Evolutionary conservation across 1,284 basidiomycete species (phyloP).

Genomic region (Boletus hoseneyae): DNA sequence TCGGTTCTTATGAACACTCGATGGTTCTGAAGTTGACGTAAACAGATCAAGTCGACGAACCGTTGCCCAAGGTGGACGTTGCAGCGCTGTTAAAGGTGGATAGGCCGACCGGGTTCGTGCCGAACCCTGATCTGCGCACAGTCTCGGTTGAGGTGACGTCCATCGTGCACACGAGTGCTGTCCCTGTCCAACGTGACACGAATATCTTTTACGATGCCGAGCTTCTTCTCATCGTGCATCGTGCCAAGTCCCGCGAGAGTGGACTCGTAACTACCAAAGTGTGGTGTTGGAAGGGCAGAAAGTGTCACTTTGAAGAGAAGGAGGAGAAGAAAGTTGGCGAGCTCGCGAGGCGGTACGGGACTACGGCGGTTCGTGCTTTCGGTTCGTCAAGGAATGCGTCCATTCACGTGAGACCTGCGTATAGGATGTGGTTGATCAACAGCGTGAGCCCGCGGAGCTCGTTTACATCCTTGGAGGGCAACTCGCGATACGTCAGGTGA

Average conservation of each 20-base stretch:
- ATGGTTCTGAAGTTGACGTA: background rate
- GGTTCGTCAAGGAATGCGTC: background rate
- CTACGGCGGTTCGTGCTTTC: conserved; percentile 43
- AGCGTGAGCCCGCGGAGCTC: conserved; percentile 58
- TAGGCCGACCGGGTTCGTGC: conserved; percentile 22
- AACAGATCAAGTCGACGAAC: conserved; percentile 42
- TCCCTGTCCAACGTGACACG: conserved; percentile 39
- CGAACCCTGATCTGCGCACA: conserved; percentile 43
- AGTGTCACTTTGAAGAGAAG: conserved; percentile 46
- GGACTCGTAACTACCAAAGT: conserved; percentile 67
- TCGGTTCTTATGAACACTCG: background rate
- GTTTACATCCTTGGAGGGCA: conserved; percentile 63
- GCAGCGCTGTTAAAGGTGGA: conserved; percentile 39
- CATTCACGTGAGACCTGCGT: background rate
- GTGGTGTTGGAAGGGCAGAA: conserved; percentile 71
- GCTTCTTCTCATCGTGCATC: conserved; percentile 61
- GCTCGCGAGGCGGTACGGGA: conserved; percentile 67
- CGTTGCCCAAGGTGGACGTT: conserved; percentile 51
- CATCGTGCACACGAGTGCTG: conserved; percentile 49
- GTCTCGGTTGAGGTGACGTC: conserved; percentile 70
- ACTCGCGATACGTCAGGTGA: conserved; percentile 64
- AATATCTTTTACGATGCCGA: conserved; percentile 72
- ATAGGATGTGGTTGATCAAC: conserved; percentile 54
- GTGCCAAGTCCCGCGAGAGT: conserved; percentile 57
- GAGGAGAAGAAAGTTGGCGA: conserved; percentile 67